Evolutionary conservation across 2,329 filamentous ascomycete genomes (phyloP).

Genomic region (Paraphaeosphaeria sporulosa): DNA sequence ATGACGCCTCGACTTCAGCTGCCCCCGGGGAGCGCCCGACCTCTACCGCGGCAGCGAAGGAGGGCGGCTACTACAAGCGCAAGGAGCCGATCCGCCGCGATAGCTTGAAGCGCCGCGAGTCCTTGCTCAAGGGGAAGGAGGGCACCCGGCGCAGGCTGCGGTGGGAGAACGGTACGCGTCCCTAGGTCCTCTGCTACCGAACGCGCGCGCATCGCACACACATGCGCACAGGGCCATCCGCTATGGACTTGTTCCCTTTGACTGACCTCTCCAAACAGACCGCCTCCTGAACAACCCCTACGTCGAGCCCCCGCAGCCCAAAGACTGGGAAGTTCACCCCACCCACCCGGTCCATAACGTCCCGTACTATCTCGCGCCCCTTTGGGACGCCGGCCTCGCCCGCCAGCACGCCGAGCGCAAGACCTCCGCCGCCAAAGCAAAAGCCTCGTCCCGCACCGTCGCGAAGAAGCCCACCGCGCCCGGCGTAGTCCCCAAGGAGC

Average conservation of each 20-base stretch:
- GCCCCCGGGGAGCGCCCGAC: conserved; percentile 33
- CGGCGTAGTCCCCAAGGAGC: conserved; percentile 74
- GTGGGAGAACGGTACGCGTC: conserved; percentile 85
- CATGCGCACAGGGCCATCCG: not conserved
- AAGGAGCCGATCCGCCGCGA: conserved; percentile 66
- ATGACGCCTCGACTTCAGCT: conserved; percentile 57
- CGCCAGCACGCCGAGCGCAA: conserved; percentile 54
- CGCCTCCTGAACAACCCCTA: conserved; percentile 87
- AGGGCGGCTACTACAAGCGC: conserved; percentile 59
- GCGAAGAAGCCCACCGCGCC: conserved; percentile 53
- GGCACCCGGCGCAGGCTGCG: conserved; percentile 84
- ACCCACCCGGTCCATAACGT: conserved; percentile 80
- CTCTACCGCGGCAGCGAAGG: conserved; percentile 45
- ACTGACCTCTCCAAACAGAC: conserved; percentile 63
- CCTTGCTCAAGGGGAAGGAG: conserved; percentile 86
- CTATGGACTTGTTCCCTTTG: not conserved
- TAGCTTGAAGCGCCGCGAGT: conserved; percentile 73
- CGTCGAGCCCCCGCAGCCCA: conserved; percentile 79
- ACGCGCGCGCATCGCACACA: conserved; percentile 10
- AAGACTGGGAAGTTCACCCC: conserved; percentile 83
- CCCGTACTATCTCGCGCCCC: conserved; percentile 86
- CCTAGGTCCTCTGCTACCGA: conserved; percentile 18
- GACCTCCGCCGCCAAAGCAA: conserved; percentile 43
- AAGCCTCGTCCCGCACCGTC: conserved; percentile 44
- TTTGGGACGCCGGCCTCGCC: conserved; percentile 73